A percentile compares a stretch with the other conserved stretches of the same genome.
Conservation (phyloP, 2,329 filamentous ascomycete genomes). For the Aspergillus hiratsukae region DNA sequence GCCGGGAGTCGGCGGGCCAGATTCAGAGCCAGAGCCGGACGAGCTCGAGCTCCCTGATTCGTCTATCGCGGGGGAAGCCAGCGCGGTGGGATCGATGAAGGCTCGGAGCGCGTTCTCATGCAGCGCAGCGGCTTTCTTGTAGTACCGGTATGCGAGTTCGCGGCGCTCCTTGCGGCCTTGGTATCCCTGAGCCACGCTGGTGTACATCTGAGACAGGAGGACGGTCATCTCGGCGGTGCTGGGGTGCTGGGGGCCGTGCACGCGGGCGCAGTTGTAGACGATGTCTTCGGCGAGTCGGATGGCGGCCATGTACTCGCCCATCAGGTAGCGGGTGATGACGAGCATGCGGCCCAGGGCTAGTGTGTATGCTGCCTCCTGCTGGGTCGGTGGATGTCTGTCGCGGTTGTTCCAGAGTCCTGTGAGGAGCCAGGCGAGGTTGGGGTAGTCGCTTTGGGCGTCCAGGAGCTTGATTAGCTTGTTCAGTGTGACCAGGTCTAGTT, state of each 20-base stretch:
- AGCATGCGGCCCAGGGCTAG: constrained; percentile 47
- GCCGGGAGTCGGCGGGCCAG: constrained; percentile 11
- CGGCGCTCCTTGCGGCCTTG: constrained; percentile 25
- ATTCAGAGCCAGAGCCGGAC: constrained; percentile 19
- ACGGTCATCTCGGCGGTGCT: constrained; percentile 46
- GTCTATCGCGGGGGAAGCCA: constrained; percentile 25
- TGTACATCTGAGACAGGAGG: constrained; percentile 48
- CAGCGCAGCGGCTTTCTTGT: constrained; percentile 31
- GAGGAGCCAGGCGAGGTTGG: constrained; percentile 38
- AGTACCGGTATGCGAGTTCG: constrained; percentile 33
- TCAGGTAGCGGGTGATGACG: constrained; percentile 46
- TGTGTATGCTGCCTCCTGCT: constrained; percentile 31
- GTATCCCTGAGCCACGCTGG: constrained; percentile 32
- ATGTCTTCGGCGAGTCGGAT: constrained; percentile 49
- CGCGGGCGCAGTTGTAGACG: constrained; percentile 50
- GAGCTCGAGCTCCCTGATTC: constrained; percentile 17
- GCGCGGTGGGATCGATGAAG: constrained; percentile 26
- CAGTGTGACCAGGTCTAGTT: constrained; percentile 36
- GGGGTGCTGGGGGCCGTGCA: constrained; percentile 44
- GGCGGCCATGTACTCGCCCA: constrained; percentile 41
- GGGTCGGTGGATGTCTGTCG: constrained; percentile 38
- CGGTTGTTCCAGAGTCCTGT: constrained; percentile 42
- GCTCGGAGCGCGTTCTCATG: constrained; percentile 34
- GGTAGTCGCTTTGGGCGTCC: constrained; percentile 42
- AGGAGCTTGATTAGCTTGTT: constrained; percentile 41